phyloP scores from a whole-genome alignment of 441 rosid genomes.

The Mallotus repandus region DNA sequence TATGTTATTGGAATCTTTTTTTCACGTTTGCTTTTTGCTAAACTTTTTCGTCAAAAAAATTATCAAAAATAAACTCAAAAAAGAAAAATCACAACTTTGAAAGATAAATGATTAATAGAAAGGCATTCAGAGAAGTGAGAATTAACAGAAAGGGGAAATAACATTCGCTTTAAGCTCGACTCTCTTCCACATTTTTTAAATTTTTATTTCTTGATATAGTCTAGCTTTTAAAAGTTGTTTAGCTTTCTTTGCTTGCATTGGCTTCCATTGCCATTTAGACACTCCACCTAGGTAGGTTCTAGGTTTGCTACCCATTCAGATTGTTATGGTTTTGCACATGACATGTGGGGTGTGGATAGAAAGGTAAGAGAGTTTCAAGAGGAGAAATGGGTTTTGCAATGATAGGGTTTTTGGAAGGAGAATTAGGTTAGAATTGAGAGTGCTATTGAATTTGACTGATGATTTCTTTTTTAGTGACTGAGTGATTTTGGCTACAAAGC shows the following conservation, averaged over 20 bases:
- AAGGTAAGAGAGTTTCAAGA: slow-evolving; percentile 5
- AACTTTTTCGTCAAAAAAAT: too few relatives aligned
- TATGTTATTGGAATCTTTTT: too few relatives aligned
- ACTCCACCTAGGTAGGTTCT: slow-evolving; percentile 85
- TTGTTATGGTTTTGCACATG: slow-evolving; percentile 35
- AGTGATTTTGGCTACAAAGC: too few relatives aligned
- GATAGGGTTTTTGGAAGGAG: slow-evolving; percentile 43
- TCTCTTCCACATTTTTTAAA: slow-evolving; percentile 67
- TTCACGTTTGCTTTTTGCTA: too few relatives aligned
- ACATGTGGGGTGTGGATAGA: slow-evolving; percentile 27
- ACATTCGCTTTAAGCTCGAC: slow-evolving; percentile 86
- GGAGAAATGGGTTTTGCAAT: slow-evolving; percentile 22
- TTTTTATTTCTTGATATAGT: slow-evolving; percentile 76
- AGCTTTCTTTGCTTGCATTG: slow-evolving; percentile 87
- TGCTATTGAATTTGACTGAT: neutral
- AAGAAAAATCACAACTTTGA: too few relatives aligned
- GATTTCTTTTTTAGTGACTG: too few relatives aligned
- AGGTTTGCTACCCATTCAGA: slow-evolving; percentile 93
- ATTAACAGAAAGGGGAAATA: too few relatives aligned
- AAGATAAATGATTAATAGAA: too few relatives aligned
- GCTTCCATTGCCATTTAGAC: slow-evolving; percentile 98
- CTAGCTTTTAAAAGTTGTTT: slow-evolving; percentile 76
- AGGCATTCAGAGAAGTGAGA: too few relatives aligned
- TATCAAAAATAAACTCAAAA: too few relatives aligned
- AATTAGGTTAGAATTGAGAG: slow-evolving; percentile 26